Conservation (phyloP, 2,329 filamentous ascomycete genomes). For the Lachnellula occidentalis region DNA sequence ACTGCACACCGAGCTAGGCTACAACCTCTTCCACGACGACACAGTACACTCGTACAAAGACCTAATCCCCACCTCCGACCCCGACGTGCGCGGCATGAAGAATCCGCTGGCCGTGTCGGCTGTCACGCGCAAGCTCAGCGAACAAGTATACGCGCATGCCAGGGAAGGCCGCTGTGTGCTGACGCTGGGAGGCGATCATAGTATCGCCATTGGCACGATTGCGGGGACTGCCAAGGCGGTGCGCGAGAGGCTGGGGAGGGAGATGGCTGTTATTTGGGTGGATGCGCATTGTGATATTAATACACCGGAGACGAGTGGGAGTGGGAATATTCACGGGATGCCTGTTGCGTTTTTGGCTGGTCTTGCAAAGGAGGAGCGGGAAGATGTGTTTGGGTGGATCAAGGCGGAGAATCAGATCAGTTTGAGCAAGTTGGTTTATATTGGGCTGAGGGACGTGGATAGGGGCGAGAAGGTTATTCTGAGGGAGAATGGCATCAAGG, state of each 20-base stretch:
- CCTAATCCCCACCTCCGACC: conserved; percentile 64
- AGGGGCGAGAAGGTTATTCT: conserved; percentile 89
- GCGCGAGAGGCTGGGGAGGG: conserved; percentile 72
- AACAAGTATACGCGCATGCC: conserved; percentile 85
- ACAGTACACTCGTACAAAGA: conserved; percentile 77
- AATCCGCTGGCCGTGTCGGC: conserved; percentile 80
- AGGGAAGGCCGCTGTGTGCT: conserved; percentile 78
- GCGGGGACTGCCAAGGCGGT: conserved; percentile 82
- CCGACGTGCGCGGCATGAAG: conserved; percentile 88
- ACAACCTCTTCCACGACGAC: conserved; percentile 79
- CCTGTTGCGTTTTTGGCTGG: conserved; percentile 89
- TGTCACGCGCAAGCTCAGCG: conserved; percentile 72
- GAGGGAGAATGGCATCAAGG: conserved; percentile 83
- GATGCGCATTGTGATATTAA: conserved; percentile 99
- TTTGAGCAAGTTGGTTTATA: conserved; percentile 88
- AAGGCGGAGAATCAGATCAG: conserved; percentile 63
- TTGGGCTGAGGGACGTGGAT: conserved; percentile 90
- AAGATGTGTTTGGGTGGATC: conserved; percentile 88
- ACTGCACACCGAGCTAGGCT: conserved; percentile 78
- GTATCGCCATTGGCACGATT: conserved; percentile 90
- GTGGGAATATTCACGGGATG: conserved; percentile 97
- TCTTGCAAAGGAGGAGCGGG: conserved; percentile 67
- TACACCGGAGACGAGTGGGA: conserved; percentile 81
- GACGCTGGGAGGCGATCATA: conserved; percentile 93
- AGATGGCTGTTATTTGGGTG: conserved; percentile 96